Evolutionary conservation across 2,329 filamentous ascomycete species (phyloP).

Genomic region (Pseudogymnoascus sp.): DNA sequence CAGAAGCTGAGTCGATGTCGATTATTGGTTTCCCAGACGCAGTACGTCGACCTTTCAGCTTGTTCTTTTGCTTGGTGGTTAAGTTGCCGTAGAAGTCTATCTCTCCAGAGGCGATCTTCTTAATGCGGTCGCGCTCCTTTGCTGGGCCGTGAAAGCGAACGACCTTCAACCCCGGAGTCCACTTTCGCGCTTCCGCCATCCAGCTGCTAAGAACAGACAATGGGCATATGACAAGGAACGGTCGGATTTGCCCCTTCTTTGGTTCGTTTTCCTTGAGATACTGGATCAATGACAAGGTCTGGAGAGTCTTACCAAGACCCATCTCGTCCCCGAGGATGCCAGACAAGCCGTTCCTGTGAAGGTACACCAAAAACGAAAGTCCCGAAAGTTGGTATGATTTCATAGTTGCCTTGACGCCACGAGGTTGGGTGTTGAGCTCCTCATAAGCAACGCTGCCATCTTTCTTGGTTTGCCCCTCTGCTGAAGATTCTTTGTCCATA

Average conservation of each 20-base stretch:
- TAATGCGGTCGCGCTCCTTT: slow-evolving; percentile 37
- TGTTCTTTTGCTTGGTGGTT: slow-evolving; percentile 24
- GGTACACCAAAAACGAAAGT: slow-evolving; percentile 41
- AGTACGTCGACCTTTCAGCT: slow-evolving; percentile 20
- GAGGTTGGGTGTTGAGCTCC: slow-evolving; percentile 24
- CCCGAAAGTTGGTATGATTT: slow-evolving; percentile 46
- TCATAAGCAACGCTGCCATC: slow-evolving; percentile 23
- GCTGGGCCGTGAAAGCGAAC: slow-evolving; percentile 41
- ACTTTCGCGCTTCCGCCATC: slow-evolving; percentile 40
- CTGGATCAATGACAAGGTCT: slow-evolving; percentile 43
- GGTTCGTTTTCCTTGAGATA: slow-evolving; percentile 36
- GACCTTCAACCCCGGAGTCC: slow-evolving; percentile 40
- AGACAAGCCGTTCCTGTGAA: slow-evolving; percentile 38
- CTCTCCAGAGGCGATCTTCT: slow-evolving; percentile 39
- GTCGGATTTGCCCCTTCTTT: slow-evolving; percentile 32
- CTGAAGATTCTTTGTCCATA: slow-evolving; percentile 21
- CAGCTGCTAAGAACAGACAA: slow-evolving; percentile 44
- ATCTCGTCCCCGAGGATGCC: slow-evolving; percentile 44
- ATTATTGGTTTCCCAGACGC: slow-evolving; percentile 18
- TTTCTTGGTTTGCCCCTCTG: slow-evolving; percentile 20
- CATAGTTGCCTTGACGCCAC: slow-evolving; percentile 39
- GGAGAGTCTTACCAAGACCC: slow-evolving; percentile 44
- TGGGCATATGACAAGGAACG: slow-evolving; percentile 43
- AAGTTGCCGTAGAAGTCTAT: slow-evolving; percentile 38
- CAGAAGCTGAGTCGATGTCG: slow-evolving; percentile 24